A percentile compares a stretch with the other conserved stretches of the same genome.
Evolutionary conservation across 257 asterid species (phyloP).

Genomic region (Gynochthodes officinalis): DNA sequence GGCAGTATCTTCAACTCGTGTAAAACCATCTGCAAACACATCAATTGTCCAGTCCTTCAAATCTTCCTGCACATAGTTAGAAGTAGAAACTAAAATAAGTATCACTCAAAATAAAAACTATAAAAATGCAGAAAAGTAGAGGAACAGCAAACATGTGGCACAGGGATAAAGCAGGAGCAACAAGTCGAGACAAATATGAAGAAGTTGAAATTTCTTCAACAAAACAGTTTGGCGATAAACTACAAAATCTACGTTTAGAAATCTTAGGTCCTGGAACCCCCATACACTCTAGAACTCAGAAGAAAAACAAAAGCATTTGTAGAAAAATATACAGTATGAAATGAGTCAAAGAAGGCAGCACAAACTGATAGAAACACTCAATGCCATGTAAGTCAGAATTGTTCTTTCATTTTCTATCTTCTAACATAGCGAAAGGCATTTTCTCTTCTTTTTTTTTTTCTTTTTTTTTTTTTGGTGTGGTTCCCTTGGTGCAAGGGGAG

Average conservation of each 20-base stretch:
- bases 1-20: conserved; percentile 79
- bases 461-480: too few relatives aligned
- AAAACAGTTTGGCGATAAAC: background rate
- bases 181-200: too few relatives aligned
- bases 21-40: conserved; percentile 66
- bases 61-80: conserved; percentile 57
- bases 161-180: background rate
- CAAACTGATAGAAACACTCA: too few relatives aligned
- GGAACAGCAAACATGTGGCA: background rate
- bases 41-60: conserved; percentile 85
- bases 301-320: background rate
- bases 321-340: background rate
- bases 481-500: too few relatives aligned
- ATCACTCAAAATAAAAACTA: background rate
- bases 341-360: background rate
- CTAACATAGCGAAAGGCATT: background rate
- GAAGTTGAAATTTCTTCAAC: background rate
- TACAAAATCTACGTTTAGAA: too few relatives aligned
- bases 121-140: conserved; percentile 13
- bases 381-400: background rate
- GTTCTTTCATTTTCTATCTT: background rate
- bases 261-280: background rate
- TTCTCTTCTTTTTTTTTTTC: too few relatives aligned
- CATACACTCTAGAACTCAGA: background rate
- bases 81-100: background rate